phyloP scores from a whole-genome alignment of 305 asterid species.

The Rubia balearica region DNA sequence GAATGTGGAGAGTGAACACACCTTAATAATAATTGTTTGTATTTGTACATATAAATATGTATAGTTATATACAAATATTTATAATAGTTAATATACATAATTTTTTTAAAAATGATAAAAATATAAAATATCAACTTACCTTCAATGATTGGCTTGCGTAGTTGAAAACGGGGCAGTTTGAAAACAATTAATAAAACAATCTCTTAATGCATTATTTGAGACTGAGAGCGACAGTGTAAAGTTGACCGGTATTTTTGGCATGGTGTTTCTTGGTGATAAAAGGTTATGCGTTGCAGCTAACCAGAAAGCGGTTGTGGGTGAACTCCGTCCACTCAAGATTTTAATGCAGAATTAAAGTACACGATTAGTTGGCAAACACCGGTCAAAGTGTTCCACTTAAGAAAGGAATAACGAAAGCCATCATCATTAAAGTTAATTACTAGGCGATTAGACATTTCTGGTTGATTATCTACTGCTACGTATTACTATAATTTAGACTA shows the following conservation, averaged over 20 bases:
- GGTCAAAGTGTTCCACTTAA: slow-evolving; percentile 10
- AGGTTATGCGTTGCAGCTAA: background rate
- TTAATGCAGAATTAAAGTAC: no score
- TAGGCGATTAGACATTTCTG: slow-evolving; percentile 16
- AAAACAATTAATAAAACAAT: background rate
- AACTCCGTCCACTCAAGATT: background rate
- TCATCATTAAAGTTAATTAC: background rate
- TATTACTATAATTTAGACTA: no score
- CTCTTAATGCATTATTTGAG: background rate
- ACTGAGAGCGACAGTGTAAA: background rate
- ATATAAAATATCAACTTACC: no score
- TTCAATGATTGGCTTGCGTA: background rate
- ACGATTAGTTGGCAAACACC: slow-evolving; percentile 9
- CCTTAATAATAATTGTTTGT: no score
- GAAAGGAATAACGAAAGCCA: background rate
- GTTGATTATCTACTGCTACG: background rate
- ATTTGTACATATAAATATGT: no score
- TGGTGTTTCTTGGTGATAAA: background rate
- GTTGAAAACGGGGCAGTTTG: background rate
- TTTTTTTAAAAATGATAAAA: no score
- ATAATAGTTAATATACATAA: no score
- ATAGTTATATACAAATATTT: no score
- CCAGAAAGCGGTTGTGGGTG: background rate
- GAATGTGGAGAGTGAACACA: no score
- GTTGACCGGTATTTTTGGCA: background rate